Conservation (phyloP, 495 filamentous ascomycete genomes). For the Bathelium albidoporum region DNA sequence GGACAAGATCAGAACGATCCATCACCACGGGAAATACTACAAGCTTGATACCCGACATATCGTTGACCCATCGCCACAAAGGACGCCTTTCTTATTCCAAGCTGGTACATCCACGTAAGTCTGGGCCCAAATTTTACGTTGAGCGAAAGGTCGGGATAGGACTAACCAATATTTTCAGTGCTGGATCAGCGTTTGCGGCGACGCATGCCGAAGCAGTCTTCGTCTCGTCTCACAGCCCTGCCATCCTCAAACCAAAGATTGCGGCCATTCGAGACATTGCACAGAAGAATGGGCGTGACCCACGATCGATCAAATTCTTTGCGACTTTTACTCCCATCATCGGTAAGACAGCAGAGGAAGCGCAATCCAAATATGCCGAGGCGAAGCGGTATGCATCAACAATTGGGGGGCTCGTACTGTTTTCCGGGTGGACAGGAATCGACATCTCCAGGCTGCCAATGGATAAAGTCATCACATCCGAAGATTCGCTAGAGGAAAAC, state of each 20-base stretch:
- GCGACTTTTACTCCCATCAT: slow-evolving; percentile 48
- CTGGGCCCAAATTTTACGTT: neutral
- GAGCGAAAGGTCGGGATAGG: neutral
- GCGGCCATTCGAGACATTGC: slow-evolving; percentile 45
- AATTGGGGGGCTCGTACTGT: slow-evolving; percentile 47
- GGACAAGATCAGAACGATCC: slow-evolving; percentile 46
- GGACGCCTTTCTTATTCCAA: slow-evolving; percentile 56
- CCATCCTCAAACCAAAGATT: slow-evolving; percentile 42
- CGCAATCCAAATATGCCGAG: slow-evolving; percentile 42
- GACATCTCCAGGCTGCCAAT: slow-evolving; percentile 47
- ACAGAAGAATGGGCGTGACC: slow-evolving; percentile 42
- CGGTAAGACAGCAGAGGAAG: slow-evolving; percentile 47
- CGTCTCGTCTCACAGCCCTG: slow-evolving; percentile 45
- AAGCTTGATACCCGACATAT: slow-evolving; percentile 43
- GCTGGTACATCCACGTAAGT: slow-evolving; percentile 37
- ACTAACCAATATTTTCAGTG: slow-evolving; percentile 29
- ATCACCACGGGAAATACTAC: slow-evolving; percentile 51
- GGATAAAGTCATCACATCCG: slow-evolving; percentile 45
- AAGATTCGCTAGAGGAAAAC: slow-evolving; percentile 43
- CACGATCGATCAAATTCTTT: slow-evolving; percentile 49
- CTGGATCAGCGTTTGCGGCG: slow-evolving; percentile 48
- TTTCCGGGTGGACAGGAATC: slow-evolving; percentile 53
- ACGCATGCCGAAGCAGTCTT: slow-evolving; percentile 52
- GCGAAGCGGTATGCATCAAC: slow-evolving; percentile 42
- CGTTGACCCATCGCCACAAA: slow-evolving; percentile 50